These are phyloP conservation scores for Candida chilensis DNA, from an alignment of 805 yeast species.

Conservation along the genomic window DNA sequence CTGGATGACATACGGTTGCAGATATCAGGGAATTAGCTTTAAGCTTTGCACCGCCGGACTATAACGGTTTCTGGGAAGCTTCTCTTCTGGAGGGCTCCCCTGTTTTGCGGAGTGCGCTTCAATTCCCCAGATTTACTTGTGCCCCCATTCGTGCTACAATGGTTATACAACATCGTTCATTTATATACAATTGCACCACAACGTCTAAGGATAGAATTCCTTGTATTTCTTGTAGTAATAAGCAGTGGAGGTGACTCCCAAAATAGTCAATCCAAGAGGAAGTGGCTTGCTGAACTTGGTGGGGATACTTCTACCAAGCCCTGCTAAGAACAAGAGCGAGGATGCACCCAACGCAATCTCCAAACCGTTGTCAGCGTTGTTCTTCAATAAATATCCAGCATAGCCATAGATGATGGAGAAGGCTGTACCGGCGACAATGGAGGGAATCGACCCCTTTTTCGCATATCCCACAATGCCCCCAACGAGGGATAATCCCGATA, in stretches of 20 bases:
- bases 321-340: slow-evolving; percentile 55
- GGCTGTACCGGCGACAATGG: slow-evolving; percentile 67
- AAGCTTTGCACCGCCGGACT: no score
- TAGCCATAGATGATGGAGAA: slow-evolving; percentile 52
- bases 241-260: slow-evolving; percentile 56
- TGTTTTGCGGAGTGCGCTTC: no score
- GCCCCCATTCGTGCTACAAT: no score
- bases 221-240: slow-evolving; percentile 72
- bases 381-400: slow-evolving; percentile 66
- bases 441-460: slow-evolving; percentile 68
- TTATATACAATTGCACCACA: no score
- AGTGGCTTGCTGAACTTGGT: slow-evolving; percentile 61
- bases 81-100: no score
- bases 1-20: no score
- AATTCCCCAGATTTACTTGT: no score
- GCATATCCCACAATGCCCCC: slow-evolving; percentile 68
- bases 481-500: slow-evolving; percentile 56
- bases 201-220: slow-evolving; percentile 64
- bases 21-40: no score
- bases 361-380: slow-evolving; percentile 73
- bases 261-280: slow-evolving; percentile 52
- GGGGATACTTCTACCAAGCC: slow-evolving; percentile 60
- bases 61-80: no score
- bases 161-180: no score
- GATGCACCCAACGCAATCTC: slow-evolving; percentile 74